Evolutionary conservation across 306 rosid species (phyloP).

Genomic region (Prunus davidiana): DNA sequence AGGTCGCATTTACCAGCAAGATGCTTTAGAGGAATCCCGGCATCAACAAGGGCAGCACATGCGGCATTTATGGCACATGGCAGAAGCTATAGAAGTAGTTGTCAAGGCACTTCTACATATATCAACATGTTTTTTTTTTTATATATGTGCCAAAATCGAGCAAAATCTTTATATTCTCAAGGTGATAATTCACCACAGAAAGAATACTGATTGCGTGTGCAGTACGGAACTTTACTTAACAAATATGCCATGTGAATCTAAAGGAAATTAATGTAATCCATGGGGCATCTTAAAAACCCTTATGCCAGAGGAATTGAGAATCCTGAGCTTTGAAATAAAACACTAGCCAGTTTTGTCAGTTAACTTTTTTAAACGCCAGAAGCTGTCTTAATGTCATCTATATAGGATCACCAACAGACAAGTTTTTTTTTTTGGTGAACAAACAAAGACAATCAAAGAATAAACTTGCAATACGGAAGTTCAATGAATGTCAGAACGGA

Average conservation of each 20-base stretch:
- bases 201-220: neutral
- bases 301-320: neutral
- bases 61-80: slow-evolving; percentile 95
- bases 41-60: slow-evolving; percentile 90
- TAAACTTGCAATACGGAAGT: neutral
- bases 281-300: neutral
- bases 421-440: neutral
- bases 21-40: slow-evolving; percentile 87
- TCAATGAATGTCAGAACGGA: neutral
- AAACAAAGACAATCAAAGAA: neutral
- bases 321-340: neutral
- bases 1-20: slow-evolving; percentile 71
- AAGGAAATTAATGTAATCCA: neutral
- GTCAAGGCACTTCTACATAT: slow-evolving; percentile 41
- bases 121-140: neutral
- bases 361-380: too few species aligned
- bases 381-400: neutral
- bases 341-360: neutral
- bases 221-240: neutral
- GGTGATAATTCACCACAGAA: neutral
- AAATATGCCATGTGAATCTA: too few species aligned
- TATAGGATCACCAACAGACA: neutral
- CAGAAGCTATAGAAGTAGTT: slow-evolving; percentile 53
- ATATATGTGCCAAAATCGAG: neutral
- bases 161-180: neutral